Conservation (phyloP, 176 grass and related monocot genomes). For the Juncus inflexus region DNA sequence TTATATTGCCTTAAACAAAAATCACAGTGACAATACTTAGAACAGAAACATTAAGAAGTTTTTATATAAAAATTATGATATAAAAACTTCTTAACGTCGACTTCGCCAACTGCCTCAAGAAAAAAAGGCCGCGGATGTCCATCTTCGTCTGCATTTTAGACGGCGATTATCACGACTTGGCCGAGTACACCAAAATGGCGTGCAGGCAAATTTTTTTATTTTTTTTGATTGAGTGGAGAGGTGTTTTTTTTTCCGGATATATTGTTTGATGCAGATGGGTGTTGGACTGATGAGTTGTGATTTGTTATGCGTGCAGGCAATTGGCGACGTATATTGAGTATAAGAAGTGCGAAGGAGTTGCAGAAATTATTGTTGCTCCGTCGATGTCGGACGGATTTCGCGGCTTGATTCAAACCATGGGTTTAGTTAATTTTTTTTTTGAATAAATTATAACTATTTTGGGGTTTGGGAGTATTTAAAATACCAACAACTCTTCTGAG, state of each 20-base stretch:
- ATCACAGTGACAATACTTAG: no score
- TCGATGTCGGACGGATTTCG: conserved; percentile 91
- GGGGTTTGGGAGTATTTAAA: no score
- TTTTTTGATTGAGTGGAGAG: no score
- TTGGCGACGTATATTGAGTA: conserved; percentile 88
- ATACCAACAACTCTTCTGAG: no score
- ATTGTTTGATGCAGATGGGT: no score
- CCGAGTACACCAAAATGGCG: conserved; percentile 72
- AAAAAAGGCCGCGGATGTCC: conserved; percentile 97
- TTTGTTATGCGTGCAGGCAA: conserved; percentile 44
- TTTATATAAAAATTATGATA: no score
- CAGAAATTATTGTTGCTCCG: conserved; percentile 87
- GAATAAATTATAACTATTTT: no score
- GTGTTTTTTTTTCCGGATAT: no score
- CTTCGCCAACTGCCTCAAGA: conserved; percentile 96
- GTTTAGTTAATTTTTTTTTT: conserved; percentile 29
- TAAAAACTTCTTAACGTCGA: conserved; percentile 33
- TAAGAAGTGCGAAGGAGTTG: conserved; percentile 92
- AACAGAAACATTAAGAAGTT: no score
- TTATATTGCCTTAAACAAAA: no score
- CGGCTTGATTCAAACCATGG: conserved; percentile 92
- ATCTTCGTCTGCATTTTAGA: conserved; percentile 92
- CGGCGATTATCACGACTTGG: conserved; percentile 83
- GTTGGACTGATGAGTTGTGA: no score
- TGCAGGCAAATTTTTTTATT: no score